Evolutionary conservation across 805 yeast genomes (phyloP).

Genomic region (Lipomyces chichibuensis): DNA sequence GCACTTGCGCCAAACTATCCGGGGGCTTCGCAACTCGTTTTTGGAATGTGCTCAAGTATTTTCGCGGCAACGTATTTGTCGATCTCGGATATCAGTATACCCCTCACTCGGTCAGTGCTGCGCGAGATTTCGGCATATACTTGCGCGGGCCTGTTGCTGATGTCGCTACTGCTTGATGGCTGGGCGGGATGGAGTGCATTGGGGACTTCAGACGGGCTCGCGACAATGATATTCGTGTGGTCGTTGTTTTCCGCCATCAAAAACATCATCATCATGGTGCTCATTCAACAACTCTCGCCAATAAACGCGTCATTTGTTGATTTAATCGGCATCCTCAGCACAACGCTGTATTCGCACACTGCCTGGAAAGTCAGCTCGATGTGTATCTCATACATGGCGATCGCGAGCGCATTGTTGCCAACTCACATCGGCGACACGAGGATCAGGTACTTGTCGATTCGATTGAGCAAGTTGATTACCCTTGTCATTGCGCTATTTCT

Average conservation of each 20-base stretch:
- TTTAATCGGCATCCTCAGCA: conserved; percentile 32
- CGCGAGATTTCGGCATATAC: conserved; percentile 34
- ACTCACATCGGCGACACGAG: conserved; percentile 23
- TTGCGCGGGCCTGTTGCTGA: conserved; percentile 25
- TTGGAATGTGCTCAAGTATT: conserved; percentile 33
- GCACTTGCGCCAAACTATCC: conserved; percentile 34
- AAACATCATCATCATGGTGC: conserved; percentile 32
- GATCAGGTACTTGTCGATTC: conserved; percentile 18
- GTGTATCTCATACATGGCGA: conserved; percentile 35
- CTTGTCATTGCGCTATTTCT: conserved; percentile 26
- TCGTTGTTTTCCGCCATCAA: conserved; percentile 32
- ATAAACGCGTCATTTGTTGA: conserved; percentile 36
- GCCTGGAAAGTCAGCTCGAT: conserved; percentile 35
- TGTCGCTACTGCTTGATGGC: conserved; percentile 34
- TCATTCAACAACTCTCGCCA: conserved; percentile 35
- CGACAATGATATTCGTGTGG: conserved; percentile 27
- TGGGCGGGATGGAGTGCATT: conserved; percentile 35
- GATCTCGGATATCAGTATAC: conserved; percentile 33
- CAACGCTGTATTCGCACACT: conserved; percentile 26
- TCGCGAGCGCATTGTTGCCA: conserved; percentile 32
- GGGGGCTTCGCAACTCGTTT: conserved; percentile 34
- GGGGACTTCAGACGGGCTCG: conserved; percentile 29
- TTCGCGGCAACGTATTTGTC: conserved; percentile 35
- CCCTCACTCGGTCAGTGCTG: conserved; percentile 30
- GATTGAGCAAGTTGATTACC: conserved; percentile 22